A percentile compares a stretch with the other conserved stretches of the same genome.
Conservation (phyloP, 2,329 filamentous ascomycete species). For the Trichoderma gracile region DNA sequence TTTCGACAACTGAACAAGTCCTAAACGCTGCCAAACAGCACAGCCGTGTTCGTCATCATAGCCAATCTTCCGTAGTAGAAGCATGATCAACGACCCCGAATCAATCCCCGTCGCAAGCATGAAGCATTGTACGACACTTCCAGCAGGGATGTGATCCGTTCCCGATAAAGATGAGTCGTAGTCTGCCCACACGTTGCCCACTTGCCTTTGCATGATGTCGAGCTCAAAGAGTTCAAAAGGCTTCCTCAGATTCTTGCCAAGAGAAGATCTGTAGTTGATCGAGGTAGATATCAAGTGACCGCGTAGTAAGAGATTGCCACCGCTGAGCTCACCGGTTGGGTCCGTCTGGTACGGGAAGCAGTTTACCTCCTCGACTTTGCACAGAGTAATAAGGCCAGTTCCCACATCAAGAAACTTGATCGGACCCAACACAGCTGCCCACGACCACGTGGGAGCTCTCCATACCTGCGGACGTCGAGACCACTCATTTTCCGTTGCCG, state of each 20-base stretch:
- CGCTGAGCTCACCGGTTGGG: slow-evolving; percentile 20
- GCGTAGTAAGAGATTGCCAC: slow-evolving; percentile 9
- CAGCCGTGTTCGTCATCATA: background rate
- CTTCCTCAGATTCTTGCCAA: background rate
- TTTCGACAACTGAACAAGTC: background rate
- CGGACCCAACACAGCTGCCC: slow-evolving; percentile 19
- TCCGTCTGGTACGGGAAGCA: slow-evolving; percentile 15
- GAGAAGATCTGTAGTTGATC: background rate
- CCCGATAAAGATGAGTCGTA: slow-evolving; percentile 21
- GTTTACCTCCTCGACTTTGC: background rate
- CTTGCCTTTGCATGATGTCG: slow-evolving; percentile 7
- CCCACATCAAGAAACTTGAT: slow-evolving; percentile 16
- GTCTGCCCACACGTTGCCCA: slow-evolving; percentile 24
- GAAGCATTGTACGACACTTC: slow-evolving; percentile 9
- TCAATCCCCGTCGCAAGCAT: slow-evolving; percentile 16
- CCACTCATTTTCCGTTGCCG: background rate
- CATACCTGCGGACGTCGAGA: slow-evolving; percentile 9
- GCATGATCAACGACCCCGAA: slow-evolving; percentile 5
- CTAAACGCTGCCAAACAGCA: background rate
- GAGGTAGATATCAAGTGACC: slow-evolving; percentile 8
- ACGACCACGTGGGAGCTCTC: slow-evolving; percentile 29
- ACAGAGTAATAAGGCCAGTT: slow-evolving; percentile 3
- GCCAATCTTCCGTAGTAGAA: background rate
- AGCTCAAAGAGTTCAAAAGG: slow-evolving; percentile 19
- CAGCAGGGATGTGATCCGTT: background rate